phyloP scores from a whole-genome alignment of 306 rosid species.

The Biancaea sappan region DNA sequence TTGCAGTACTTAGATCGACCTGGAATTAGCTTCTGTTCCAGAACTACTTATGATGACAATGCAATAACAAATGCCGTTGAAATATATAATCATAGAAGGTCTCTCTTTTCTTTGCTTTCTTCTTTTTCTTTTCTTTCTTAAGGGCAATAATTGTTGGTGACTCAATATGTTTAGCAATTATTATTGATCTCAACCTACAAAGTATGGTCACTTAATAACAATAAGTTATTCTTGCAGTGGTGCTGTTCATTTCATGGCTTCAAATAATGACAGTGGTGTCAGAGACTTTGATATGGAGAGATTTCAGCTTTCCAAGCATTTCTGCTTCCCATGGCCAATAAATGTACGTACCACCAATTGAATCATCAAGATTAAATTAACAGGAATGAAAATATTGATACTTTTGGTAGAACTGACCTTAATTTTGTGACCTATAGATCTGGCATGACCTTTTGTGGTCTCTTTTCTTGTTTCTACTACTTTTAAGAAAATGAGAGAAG shows the following conservation, averaged over 20 bases:
- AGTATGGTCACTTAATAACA: conserved; percentile 2
- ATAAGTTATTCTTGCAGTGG: conserved; percentile 52
- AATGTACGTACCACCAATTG: conserved; percentile 51
- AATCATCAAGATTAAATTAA: background rate
- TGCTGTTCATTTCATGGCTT: conserved; percentile 83
- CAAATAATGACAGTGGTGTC: conserved; percentile 78
- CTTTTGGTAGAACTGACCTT: background rate
- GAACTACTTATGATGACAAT: conserved; percentile 74
- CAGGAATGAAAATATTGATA: background rate
- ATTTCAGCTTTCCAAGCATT: conserved; percentile 75
- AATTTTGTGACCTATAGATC: background rate
- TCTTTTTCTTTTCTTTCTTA: background rate
- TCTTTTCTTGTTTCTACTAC: background rate
- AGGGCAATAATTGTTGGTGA: background rate
- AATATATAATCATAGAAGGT: conserved; percentile 71
- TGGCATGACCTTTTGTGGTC: background rate
- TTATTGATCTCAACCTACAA: background rate
- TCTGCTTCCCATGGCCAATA: conserved; percentile 74
- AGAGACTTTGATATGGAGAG: conserved; percentile 85
- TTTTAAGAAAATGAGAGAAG: background rate
- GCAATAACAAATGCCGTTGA: conserved; percentile 87
- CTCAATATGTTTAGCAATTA: conserved; percentile 13
- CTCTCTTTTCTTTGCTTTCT: conserved; percentile 1
- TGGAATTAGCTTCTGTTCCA: conserved; percentile 78
- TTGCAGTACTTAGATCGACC: conserved; percentile 75